Base-by-base conservation (phyloP, 345 rosid species). In the Jatropha curcas region DNA sequence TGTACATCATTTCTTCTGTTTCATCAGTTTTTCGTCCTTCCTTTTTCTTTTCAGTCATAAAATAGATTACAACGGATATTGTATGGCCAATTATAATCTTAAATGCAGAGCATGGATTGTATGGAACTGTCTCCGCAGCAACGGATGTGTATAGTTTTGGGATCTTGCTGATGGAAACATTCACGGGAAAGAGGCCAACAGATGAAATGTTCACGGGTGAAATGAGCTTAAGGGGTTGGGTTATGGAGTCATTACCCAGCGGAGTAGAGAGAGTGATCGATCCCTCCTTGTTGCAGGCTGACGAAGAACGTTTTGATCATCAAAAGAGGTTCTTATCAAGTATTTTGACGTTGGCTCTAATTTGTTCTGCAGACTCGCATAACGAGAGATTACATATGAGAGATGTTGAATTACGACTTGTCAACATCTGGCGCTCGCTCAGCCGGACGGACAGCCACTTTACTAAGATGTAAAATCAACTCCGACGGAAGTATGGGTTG, bases 101-200 rank as follows among this genome's bases (percentile, higher is more conserved):
- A 34, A 9, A 4, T 72, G 62, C 58, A 66, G 77, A 74, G 59
- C 66, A 22, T 51, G 77, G 75, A 60, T 28, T 46, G 10, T 48
- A 62, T 17, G 75, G 75, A 52, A n/a, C 63, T 14, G 75, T 72
- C 1, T 63, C 60, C 3, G n/a, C 19, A 33, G 35, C 13, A 17
- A 13, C 68, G 16, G 62, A 72, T 72, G 75, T 72, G 10, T 72
- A 72, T 20, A 72, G 75, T 33, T 72, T 12, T 33, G 68, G 75
- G 6, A 62, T 66, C 5, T 1, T 74, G 13, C 17, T 67, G 30
- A 74, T 59, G 72, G 72, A 74, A 67, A 65, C 67, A 7, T 67
- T 67, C 33, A 66, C 67, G 0, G 24, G 67, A 48, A 74, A 50
- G n/a, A 59, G 9, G 53, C 77, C 77, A 8, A 67, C 72, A 8